phyloP scores from a whole-genome alignment of 1,284 basidiomycete genomes.

The Malassezia sympodialis region DNA sequence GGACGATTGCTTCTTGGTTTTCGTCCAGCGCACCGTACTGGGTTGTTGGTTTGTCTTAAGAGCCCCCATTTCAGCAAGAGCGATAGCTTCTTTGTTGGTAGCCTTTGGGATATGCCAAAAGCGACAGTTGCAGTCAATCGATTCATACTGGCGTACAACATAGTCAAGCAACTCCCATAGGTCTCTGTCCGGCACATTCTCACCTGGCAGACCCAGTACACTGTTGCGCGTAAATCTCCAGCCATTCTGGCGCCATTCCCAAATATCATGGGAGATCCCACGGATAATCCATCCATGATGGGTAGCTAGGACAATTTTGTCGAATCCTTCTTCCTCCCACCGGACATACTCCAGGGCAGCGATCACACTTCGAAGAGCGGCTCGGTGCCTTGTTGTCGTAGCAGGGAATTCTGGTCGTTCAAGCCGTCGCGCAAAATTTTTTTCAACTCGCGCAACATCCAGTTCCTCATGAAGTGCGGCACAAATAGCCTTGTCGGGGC shows the following conservation, averaged over 20 bases:
- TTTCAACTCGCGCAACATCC: constrained; percentile 19
- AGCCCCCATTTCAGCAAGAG: constrained; percentile 35
- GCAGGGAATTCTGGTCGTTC: constrained; percentile 30
- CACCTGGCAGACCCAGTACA: constrained; percentile 29
- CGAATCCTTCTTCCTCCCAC: constrained; percentile 45
- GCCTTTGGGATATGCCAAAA: constrained; percentile 39
- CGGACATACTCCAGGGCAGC: constrained; percentile 37
- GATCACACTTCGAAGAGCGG: constrained; percentile 33
- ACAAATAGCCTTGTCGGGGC: constrained; percentile 7
- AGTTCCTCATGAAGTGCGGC: neutral
- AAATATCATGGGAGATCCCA: constrained; percentile 41
- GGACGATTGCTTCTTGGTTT: neutral
- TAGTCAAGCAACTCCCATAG: constrained; percentile 44
- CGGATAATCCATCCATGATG: constrained; percentile 42
- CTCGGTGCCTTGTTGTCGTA: constrained; percentile 24
- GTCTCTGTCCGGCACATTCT: constrained; percentile 40
- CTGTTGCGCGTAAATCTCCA: constrained; percentile 31
- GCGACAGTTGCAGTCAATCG: constrained; percentile 43
- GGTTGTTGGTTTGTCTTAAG: constrained; percentile 35
- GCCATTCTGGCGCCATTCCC: constrained; percentile 39
- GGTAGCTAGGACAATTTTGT: constrained; percentile 43
- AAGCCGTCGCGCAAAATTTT: constrained; percentile 36
- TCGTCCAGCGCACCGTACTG: constrained; percentile 36
- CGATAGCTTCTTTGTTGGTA: constrained; percentile 24
- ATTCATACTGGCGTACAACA: constrained; percentile 32